phyloP scores from a whole-genome alignment of 2,329 filamentous ascomycete genomes.

The Fusarium pilosicola region DNA sequence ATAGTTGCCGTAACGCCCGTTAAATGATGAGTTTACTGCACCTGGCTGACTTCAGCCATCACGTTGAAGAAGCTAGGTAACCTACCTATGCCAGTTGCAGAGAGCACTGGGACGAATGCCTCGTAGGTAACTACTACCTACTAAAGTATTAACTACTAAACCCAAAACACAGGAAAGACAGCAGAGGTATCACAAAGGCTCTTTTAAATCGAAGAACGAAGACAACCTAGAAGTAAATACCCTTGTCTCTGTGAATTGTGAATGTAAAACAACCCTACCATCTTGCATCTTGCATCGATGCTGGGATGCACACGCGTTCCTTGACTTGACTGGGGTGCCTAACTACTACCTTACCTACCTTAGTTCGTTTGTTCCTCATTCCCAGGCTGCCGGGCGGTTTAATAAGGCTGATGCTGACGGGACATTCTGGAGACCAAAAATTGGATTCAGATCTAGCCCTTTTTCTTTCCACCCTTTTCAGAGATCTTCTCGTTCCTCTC shows the following conservation, averaged over 20 bases:
- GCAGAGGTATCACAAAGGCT: conserved; percentile 1
- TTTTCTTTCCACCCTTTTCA: conserved; percentile 9
- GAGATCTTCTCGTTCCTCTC: conserved; percentile 18
- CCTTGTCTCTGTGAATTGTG: neutral
- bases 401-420: conserved; percentile 39
- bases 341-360: neutral
- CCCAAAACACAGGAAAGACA: neutral
- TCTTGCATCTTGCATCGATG: conserved; percentile 1
- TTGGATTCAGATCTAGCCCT: conserved; percentile 12
- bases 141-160: too few relatives aligned
- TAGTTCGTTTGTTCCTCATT: neutral
- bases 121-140: too few relatives aligned
- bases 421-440: conserved; percentile 14
- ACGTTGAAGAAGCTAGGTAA: neutral
- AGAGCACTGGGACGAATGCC: too few relatives aligned
- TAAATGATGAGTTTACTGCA: neutral
- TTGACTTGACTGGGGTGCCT: conserved; percentile 4
- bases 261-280: conserved; percentile 19
- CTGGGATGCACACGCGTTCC: conserved; percentile 26
- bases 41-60: neutral
- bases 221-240: neutral
- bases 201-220: neutral
- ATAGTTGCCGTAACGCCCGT: conserved; percentile 1
- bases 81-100: neutral
- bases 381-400: conserved; percentile 11